Evolutionary conservation across 2,329 filamentous ascomycete genomes (phyloP).

Genomic region (Rugonectria rugulosa): DNA sequence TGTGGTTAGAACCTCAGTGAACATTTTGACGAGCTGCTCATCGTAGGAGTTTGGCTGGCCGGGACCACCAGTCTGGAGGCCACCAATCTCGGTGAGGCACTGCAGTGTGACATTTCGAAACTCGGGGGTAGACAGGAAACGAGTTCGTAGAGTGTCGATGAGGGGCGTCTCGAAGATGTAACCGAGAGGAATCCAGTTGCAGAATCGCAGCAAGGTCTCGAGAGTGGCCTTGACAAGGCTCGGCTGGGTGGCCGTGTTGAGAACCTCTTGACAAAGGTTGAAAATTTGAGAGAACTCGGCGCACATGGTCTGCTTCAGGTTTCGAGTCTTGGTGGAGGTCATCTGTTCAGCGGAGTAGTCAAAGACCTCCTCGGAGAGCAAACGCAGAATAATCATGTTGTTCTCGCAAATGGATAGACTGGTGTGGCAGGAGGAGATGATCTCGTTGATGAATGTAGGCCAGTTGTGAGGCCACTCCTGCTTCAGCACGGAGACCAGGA

Average conservation of each 20-base stretch:
- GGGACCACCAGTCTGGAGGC: conserved; percentile 81
- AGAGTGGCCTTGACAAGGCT: conserved; percentile 95
- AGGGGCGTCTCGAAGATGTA: conserved; percentile 99
- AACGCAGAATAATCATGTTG: conserved; percentile 97
- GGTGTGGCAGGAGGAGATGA: conserved; percentile 93
- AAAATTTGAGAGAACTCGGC: conserved; percentile 99
- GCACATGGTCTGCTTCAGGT: conserved; percentile 98
- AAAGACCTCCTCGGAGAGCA: conserved; percentile 97
- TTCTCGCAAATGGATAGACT: conserved; percentile 98
- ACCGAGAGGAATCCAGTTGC: conserved; percentile 98
- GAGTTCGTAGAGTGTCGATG: conserved; percentile 90
- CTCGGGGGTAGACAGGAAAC: conserved; percentile 91
- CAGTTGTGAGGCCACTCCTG: conserved; percentile 99
- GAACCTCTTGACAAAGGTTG: conserved; percentile 93
- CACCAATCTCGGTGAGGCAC: conserved; percentile 95
- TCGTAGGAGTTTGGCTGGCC: conserved; percentile 79
- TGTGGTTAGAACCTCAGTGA: conserved; percentile 92
- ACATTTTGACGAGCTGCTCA: conserved; percentile 97
- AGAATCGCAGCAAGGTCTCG: conserved; percentile 92
- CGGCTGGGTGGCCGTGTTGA: conserved; percentile 86
- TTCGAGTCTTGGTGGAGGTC: conserved; percentile 97
- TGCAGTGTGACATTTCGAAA: conserved; percentile 98
- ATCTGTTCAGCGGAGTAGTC: conserved; percentile 99
- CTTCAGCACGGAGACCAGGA: conserved; percentile 96
- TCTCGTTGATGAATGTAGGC: conserved; percentile 99